Evolutionary conservation across 495 filamentous ascomycete species (phyloP).

Genomic region (Jackrogersella multiformis): DNA sequence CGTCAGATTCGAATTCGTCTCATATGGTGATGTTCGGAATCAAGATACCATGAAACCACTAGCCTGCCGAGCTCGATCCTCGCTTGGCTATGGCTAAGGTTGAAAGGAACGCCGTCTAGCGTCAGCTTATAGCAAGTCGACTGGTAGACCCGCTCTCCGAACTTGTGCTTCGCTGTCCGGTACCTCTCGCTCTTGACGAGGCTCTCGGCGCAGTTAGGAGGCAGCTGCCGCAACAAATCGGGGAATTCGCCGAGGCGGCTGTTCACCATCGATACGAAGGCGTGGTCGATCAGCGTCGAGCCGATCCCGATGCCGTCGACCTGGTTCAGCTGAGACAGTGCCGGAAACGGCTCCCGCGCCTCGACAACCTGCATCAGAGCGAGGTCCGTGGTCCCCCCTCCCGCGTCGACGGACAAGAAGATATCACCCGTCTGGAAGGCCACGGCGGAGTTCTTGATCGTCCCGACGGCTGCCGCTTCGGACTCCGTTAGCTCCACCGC

Average conservation of each 20-base stretch:
- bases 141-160: conserved; percentile 49
- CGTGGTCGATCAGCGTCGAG: conserved; percentile 49
- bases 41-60: conserved; percentile 42
- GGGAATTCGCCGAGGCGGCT: conserved; percentile 40
- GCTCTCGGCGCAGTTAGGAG: conserved; percentile 41
- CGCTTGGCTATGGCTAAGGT: conserved; percentile 50
- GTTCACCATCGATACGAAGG: conserved; percentile 46
- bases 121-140: conserved; percentile 45
- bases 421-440: conserved; percentile 44
- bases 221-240: conserved; percentile 39
- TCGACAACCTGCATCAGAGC: conserved; percentile 50
- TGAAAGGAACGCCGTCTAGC: conserved; percentile 48
- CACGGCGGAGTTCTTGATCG: conserved; percentile 48
- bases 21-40: neutral
- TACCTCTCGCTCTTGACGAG: conserved; percentile 48
- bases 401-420: conserved; percentile 51
- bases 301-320: conserved; percentile 54
- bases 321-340: conserved; percentile 47
- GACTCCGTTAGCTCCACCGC: conserved; percentile 74
- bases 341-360: conserved; percentile 41
- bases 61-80: conserved; percentile 53
- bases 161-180: conserved; percentile 52
- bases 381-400: conserved; percentile 52
- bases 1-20: conserved; percentile 13
- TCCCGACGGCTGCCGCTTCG: conserved; percentile 70